phyloP scores from a whole-genome alignment of 768 basidiomycete genomes.

The Naganishia onofrii region DNA sequence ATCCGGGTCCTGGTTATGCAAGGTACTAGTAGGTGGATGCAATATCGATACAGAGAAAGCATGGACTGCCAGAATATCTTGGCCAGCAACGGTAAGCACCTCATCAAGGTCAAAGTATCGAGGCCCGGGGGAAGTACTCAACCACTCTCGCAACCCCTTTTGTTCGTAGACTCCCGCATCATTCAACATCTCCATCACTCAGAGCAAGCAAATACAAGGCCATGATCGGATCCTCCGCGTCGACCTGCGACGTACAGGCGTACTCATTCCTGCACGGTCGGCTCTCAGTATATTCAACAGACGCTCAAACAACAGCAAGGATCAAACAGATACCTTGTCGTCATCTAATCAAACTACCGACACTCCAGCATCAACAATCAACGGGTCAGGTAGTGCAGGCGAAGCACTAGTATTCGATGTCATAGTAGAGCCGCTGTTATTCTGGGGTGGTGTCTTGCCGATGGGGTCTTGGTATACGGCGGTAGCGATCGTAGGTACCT shows the following conservation, averaged over 20 bases:
- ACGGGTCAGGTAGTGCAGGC: neutral
- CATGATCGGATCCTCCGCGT: constrained; percentile 2
- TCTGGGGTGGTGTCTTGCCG: neutral
- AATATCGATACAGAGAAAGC: neutral
- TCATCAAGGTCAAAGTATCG: neutral
- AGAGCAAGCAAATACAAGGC: neutral
- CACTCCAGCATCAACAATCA: neutral
- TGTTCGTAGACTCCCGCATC: neutral
- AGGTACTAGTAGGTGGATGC: constrained; percentile 1
- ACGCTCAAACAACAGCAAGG: neutral
- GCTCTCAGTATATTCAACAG: neutral
- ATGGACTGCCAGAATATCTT: constrained; percentile 21
- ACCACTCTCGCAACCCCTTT: too few species aligned
- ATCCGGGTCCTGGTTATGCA: neutral
- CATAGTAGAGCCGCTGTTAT: constrained; percentile 9
- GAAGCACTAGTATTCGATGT: constrained; percentile 4
- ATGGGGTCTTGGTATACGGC: constrained; percentile 10
- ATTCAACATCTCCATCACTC: neutral
- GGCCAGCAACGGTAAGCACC: constrained; percentile 10
- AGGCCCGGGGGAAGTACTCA: too few species aligned
- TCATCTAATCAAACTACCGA: neutral
- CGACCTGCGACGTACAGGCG: neutral
- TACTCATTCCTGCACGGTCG: neutral
- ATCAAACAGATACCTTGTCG: neutral
- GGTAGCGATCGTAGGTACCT: neutral